Base-by-base conservation (phyloP, 805 yeast genomes). In the Saturnispora gosingensis region DNA sequence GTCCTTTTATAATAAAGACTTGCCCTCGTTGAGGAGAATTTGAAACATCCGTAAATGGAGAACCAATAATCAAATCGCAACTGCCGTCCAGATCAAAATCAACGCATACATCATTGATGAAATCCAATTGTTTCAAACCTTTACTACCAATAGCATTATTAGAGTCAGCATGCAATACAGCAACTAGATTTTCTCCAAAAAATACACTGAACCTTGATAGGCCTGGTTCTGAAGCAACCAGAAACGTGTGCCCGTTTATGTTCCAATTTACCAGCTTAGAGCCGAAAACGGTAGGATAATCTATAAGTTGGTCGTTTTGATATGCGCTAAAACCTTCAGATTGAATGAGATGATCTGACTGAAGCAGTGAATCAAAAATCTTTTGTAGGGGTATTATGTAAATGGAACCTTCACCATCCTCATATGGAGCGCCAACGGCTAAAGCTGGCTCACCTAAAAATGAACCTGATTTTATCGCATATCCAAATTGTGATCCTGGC, bases 171-270 rank as follows among this genome's bases (percentile, higher is more conserved):
- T 59, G 56, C 7, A 66, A 50, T 0, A 54, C 40, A 1, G 62
- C 62, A 15, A 63, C 43, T 9, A 59, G 22, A 10, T 38, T 25
- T 7, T 51, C 54, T 1, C 48, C 43, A 1, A 40, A 43, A 53
- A 64, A 77, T 6, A 79, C 51, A 45, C 71, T 69, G 1, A 82
- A 46, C 1, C 59, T 54, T 4, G 81, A 77, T 0, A 60, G 40
- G 0, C 86, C 85, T 0, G 86, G 85, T 49, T 76, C 73, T 0
- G 79, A 62, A 4, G 78, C 70, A 0, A 74, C 70, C 7, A 81
- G 60, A 46, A 70, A 68, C 9, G 73, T 68, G 1, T 59, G 35
- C 4, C 61, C 68, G 5, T 60, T 52, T 0, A 68, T 18, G 1
- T 52, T 58, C 54, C 72, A 65, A 1, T 56, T 56, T 0, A 66